Percentiles rank a stretch among this genome's conserved stretches.
Evolutionary conservation across 2,329 filamentous ascomycete genomes (phyloP).

Genomic region (Ambrosiella xylebori): DNA sequence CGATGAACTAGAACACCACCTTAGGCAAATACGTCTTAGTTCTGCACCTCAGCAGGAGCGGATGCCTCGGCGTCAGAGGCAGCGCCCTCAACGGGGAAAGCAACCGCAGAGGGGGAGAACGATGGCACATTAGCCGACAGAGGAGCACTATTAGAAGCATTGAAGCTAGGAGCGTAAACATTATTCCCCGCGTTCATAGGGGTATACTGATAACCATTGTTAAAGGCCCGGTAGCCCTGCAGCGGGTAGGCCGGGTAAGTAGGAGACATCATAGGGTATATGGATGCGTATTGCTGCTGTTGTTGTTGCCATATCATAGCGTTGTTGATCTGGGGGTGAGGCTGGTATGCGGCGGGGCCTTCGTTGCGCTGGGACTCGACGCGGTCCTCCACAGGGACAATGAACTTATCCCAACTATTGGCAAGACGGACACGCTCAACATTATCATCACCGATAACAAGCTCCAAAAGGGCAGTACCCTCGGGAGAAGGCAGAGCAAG

Average conservation of each 20-base stretch:
- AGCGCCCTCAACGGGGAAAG: not conserved
- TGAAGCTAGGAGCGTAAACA: slow-evolving; percentile 15
- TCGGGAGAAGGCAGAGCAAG: slow-evolving; percentile 40
- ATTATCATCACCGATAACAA: slow-evolving; percentile 56
- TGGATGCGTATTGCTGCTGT: slow-evolving; percentile 13
- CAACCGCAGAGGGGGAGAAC: slow-evolving; percentile 20
- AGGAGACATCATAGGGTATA: slow-evolving; percentile 6
- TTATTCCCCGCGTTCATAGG: slow-evolving; percentile 9
- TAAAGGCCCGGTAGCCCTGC: slow-evolving; percentile 17
- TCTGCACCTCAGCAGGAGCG: not conserved
- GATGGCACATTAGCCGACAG: slow-evolving; percentile 25
- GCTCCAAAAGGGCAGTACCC: slow-evolving; percentile 59
- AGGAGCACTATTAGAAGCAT: slow-evolving; percentile 17
- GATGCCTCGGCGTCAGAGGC: not conserved
- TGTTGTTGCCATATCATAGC: not conserved
- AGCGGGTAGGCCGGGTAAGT: slow-evolving; percentile 15
- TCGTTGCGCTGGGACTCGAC: slow-evolving; percentile 57
- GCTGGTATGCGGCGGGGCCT: slow-evolving; percentile 33
- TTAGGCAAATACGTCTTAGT: not conserved
- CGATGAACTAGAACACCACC: not conserved
- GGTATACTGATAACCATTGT: slow-evolving; percentile 17
- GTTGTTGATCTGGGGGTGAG: slow-evolving; percentile 16
- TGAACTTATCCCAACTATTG: slow-evolving; percentile 64
- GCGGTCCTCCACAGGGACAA: slow-evolving; percentile 54
- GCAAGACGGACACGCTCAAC: slow-evolving; percentile 60